These are phyloP conservation scores for Rhodomyrtus psidioides DNA, from an alignment of 441 rosid species.

Conservation along the genomic window DNA sequence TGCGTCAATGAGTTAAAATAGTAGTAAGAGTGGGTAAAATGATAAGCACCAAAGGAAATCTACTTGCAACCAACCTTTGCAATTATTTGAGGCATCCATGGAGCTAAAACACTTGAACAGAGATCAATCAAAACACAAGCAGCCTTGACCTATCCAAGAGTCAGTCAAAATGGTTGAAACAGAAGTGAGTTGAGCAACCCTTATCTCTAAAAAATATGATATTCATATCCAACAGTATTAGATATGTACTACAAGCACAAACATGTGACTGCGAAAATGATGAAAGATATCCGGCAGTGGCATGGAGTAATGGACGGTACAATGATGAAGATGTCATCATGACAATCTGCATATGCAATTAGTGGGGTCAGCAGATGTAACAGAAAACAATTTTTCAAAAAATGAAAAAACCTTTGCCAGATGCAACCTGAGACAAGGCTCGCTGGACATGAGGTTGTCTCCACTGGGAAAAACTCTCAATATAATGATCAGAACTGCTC, in stretches of 20 bases:
- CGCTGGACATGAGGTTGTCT: slow-evolving; percentile 63
- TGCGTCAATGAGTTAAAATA: slow-evolving; percentile 13
- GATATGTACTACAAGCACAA: slow-evolving; percentile 24
- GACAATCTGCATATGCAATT: slow-evolving; percentile 58
- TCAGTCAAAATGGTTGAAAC: not conserved
- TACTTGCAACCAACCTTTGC: slow-evolving; percentile 52
- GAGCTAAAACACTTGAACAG: slow-evolving; percentile 65
- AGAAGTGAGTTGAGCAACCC: not conserved
- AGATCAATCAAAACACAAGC: slow-evolving; percentile 81
- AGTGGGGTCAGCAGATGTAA: slow-evolving; percentile 10
- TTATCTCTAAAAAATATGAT: not conserved
- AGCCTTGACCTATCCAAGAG: slow-evolving; percentile 65
- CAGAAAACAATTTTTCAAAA: not conserved
- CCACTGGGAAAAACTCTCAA: slow-evolving; percentile 64
- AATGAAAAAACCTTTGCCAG: not conserved
- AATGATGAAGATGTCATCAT: slow-evolving; percentile 51
- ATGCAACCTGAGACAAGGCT: slow-evolving; percentile 69
- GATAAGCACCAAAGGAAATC: slow-evolving; percentile 14
- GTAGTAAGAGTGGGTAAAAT: not conserved
- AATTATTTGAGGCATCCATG: slow-evolving; percentile 69
- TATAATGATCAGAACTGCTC: slow-evolving; percentile 44
- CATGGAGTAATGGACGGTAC: slow-evolving; percentile 62
- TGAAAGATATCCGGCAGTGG: slow-evolving; percentile 73
- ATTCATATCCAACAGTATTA: not conserved
- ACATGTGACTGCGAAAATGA: slow-evolving; percentile 87